Conservation (phyloP, 768 basidiomycete genomes). For the Pleurotus ostreatus region DNA sequence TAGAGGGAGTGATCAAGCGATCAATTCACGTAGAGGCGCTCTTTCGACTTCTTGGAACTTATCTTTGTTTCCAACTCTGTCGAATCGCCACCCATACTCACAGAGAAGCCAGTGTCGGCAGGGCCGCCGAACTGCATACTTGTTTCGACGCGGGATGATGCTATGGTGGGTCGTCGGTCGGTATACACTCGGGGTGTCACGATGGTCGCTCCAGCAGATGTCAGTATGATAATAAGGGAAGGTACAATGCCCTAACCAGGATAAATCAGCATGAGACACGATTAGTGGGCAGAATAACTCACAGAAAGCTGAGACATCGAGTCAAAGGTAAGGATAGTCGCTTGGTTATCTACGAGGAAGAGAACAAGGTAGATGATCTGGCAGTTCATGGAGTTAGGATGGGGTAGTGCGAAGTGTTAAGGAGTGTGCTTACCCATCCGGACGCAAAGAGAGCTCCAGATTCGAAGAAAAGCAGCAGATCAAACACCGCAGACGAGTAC, state of each 20-base stretch:
- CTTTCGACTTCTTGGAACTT: conserved; percentile 1
- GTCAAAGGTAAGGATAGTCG: not conserved
- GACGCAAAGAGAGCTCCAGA: not conserved
- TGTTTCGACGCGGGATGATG: conserved; percentile 1
- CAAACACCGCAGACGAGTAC: not conserved
- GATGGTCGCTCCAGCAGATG: not conserved
- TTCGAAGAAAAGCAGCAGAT: not conserved
- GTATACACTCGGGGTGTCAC: conserved; percentile 5
- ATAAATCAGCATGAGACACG: not conserved
- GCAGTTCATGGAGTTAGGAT: not conserved
- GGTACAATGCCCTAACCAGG: not conserved
- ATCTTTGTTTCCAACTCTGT: not conserved
- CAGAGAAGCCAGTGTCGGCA: conserved; percentile 19
- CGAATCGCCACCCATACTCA: conserved; percentile 2
- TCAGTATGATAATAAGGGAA: not conserved
- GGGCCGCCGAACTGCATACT: conserved; percentile 41
- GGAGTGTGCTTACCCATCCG: not conserved
- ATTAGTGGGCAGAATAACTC: not conserved
- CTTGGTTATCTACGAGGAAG: not conserved
- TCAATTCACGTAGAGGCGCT: not conserved
- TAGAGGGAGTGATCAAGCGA: too few species aligned
- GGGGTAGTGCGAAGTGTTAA: not conserved
- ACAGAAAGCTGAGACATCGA: not conserved
- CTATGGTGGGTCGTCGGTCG: conserved; percentile 3
- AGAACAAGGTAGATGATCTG: conserved; percentile 3